Percentiles rank a stretch among this genome's conserved stretches.
Evolutionary conservation across 1,284 basidiomycete species (phyloP).

Genomic region (Salmacisia buchloeana): DNA sequence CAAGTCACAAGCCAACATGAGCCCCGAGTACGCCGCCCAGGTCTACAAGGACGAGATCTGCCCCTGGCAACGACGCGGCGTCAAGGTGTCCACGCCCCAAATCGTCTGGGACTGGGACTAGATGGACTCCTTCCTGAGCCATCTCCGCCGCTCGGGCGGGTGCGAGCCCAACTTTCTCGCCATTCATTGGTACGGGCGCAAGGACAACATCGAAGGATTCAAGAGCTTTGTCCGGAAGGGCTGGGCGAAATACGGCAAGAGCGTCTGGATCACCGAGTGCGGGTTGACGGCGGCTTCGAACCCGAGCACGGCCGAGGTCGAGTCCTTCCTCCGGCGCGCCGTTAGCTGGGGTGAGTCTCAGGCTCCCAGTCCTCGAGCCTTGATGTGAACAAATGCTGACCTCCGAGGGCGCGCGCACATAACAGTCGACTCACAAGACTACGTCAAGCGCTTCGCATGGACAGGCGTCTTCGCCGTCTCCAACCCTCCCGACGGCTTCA

Average conservation of each 20-base stretch:
- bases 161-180: constrained; percentile 35
- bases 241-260: constrained; percentile 28
- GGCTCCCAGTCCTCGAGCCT: neutral
- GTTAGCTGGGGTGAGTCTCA: neutral
- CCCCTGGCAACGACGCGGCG: constrained; percentile 33
- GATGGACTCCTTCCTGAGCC: constrained; percentile 30
- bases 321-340: neutral
- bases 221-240: constrained; percentile 33
- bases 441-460: constrained; percentile 40
- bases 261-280: constrained; percentile 42
- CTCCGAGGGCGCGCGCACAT: neutral
- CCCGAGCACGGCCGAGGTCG: constrained; percentile 24
- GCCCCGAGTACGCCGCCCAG: constrained; percentile 22
- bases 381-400: neutral
- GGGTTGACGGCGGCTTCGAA: constrained; percentile 30
- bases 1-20: constrained; percentile 35
- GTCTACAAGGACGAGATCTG: constrained; percentile 35
- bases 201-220: constrained; percentile 26
- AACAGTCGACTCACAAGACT: constrained; percentile 19
- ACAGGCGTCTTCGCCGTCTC: constrained; percentile 36
- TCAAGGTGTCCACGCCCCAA: constrained; percentile 34
- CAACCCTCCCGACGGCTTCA: constrained; percentile 39
- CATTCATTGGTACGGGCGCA: constrained; percentile 43
- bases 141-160: constrained; percentile 28
- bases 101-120: constrained; percentile 29